Conservation (phyloP, 2,329 filamentous ascomycete species). For the Parastagonospora nodorum region DNA sequence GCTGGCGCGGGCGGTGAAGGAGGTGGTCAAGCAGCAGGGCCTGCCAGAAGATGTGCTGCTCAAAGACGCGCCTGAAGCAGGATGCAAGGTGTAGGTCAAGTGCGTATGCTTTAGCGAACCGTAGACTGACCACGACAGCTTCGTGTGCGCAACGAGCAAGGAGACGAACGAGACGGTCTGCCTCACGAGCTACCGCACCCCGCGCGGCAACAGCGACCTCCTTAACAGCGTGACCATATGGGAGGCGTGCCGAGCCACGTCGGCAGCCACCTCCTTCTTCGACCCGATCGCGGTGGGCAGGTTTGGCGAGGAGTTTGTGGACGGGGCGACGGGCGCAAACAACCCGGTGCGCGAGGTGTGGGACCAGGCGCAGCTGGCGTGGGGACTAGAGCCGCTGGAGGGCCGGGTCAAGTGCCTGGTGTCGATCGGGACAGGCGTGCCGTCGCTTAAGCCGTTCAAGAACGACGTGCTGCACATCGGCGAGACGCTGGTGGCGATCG, state of each 20-base stretch:
- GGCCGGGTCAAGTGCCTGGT: slow-evolving; percentile 17
- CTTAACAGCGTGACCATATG: slow-evolving; percentile 21
- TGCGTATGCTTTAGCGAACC: not conserved
- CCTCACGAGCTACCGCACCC: slow-evolving; percentile 39
- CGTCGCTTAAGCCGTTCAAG: slow-evolving; percentile 21
- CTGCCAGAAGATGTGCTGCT: slow-evolving; percentile 15
- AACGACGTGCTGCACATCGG: slow-evolving; percentile 15
- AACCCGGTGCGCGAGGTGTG: slow-evolving; percentile 53
- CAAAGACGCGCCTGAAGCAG: slow-evolving; percentile 6
- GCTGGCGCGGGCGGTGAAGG: slow-evolving; percentile 16
- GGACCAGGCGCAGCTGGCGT: slow-evolving; percentile 35
- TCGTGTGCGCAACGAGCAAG: slow-evolving; percentile 34
- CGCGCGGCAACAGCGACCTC: slow-evolving; percentile 22
- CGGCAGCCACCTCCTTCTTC: slow-evolving; percentile 17
- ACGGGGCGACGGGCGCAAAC: slow-evolving; percentile 35
- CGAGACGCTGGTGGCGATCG: slow-evolving; percentile 14
- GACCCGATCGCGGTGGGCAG: slow-evolving; percentile 15
- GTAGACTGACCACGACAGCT: slow-evolving; percentile 5
- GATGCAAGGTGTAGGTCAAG: slow-evolving; percentile 10
- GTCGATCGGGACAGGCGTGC: slow-evolving; percentile 21
- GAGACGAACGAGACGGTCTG: slow-evolving; percentile 36
- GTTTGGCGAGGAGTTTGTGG: slow-evolving; percentile 17
- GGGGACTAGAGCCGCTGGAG: slow-evolving; percentile 15
- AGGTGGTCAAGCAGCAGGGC: slow-evolving; percentile 16
- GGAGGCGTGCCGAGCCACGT: slow-evolving; percentile 14